A percentile compares a stretch with the other conserved stretches of the same genome.
phyloP scores from a whole-genome alignment of 306 rosid species.

The Cercis canadensis region DNA sequence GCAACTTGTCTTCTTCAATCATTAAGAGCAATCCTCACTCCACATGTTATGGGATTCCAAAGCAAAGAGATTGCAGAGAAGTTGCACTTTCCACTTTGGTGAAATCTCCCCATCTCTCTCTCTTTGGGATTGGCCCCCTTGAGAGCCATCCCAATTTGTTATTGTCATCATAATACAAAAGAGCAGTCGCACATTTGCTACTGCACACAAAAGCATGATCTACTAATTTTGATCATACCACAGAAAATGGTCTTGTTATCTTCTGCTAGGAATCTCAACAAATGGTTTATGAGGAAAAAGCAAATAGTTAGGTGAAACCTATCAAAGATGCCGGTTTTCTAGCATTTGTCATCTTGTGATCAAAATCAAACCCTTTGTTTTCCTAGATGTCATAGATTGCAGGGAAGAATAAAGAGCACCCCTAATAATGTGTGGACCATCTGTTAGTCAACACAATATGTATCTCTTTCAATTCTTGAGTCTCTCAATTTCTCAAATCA shows the following conservation, averaged over 20 bases:
- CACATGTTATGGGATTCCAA: slow-evolving; percentile 62
- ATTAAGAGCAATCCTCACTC: slow-evolving; percentile 47
- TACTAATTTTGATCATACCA: neutral
- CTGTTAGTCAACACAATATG: slow-evolving; percentile 16
- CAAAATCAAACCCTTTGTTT: neutral
- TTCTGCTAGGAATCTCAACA: slow-evolving; percentile 15
- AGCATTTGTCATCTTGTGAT: neutral
- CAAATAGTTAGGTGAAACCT: neutral
- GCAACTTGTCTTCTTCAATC: slow-evolving; percentile 63
- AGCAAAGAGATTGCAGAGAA: slow-evolving; percentile 25
- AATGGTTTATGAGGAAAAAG: neutral
- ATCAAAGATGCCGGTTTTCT: neutral
- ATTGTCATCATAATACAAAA: slow-evolving; percentile 26
- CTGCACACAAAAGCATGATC: slow-evolving; percentile 16
- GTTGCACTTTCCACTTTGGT: slow-evolving; percentile 44
- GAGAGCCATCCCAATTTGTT: slow-evolving; percentile 2
- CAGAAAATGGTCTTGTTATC: neutral
- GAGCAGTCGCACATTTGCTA: slow-evolving; percentile 15
- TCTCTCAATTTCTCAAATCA: neutral
- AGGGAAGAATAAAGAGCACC: slow-evolving; percentile 5
- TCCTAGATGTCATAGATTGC: slow-evolving; percentile 16
- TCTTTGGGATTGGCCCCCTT: neutral
- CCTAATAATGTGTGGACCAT: neutral
- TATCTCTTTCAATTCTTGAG: slow-evolving; percentile 9
- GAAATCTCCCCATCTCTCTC: slow-evolving; percentile 29